Percentiles rank a stretch among this genome's conserved stretches.
phyloP scores from a whole-genome alignment of 2,329 filamentous ascomycete species.

The Scleromitrula shiraiana region DNA sequence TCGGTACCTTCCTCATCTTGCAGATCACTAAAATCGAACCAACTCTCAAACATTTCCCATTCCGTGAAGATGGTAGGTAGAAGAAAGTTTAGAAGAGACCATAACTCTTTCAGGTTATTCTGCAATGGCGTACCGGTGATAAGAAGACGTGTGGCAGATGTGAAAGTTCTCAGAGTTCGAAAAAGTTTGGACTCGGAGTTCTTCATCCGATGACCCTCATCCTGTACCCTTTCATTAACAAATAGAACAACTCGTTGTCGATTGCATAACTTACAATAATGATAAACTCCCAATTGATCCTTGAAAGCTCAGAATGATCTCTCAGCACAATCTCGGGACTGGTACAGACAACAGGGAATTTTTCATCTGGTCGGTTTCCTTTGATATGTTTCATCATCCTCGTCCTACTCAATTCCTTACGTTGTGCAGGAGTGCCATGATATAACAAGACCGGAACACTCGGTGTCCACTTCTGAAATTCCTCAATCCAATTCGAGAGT shows the following conservation, averaged over 20 bases:
- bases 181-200: constrained; percentile 92
- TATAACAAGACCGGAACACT: constrained; percentile 84
- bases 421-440: constrained; percentile 72
- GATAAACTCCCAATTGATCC: constrained; percentile 94
- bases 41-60: constrained; percentile 84
- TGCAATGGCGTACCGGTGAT: constrained; percentile 94
- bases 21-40: constrained; percentile 95
- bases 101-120: constrained; percentile 90
- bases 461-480: constrained; percentile 87
- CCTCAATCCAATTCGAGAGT: constrained; percentile 90
- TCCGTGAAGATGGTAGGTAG: constrained; percentile 90
- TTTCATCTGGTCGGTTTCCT: constrained; percentile 46
- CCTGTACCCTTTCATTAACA: constrained; percentile 38
- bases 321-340: constrained; percentile 95
- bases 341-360: constrained; percentile 88
- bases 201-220: constrained; percentile 95
- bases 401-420: constrained; percentile 68
- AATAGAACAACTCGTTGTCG: not conserved
- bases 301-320: constrained; percentile 71
- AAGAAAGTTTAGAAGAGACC: constrained; percentile 90
- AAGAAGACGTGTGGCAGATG: constrained; percentile 80
- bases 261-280: constrained; percentile 59
- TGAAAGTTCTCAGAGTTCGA: constrained; percentile 78
- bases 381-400: constrained; percentile 63
- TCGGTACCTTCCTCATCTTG: constrained; percentile 74